These are phyloP conservation scores for Kalmusia sp. DNA, from an alignment of 2,329 filamentous ascomycete species.

Conservation along the genomic window DNA sequence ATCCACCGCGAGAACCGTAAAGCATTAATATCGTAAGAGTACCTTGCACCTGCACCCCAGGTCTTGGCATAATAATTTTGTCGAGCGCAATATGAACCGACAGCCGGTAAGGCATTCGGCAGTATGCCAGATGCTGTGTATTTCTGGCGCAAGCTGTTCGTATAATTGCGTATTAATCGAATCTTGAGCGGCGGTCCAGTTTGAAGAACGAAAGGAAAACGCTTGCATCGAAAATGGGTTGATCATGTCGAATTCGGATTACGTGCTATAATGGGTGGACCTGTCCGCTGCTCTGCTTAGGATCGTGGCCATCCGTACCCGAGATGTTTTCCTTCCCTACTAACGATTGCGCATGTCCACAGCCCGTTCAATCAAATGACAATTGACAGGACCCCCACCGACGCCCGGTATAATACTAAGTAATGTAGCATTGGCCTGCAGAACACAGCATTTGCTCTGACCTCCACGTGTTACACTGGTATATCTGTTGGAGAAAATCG, in stretches of 20 bases:
- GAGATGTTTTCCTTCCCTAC: too few species aligned
- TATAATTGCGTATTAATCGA: neutral
- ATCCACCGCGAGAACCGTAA: neutral
- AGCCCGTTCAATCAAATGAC: too few species aligned
- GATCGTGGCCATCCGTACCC: neutral
- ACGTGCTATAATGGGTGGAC: neutral
- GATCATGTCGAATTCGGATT: neutral
- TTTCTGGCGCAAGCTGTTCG: neutral
- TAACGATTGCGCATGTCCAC: too few species aligned
- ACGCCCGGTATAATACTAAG: neutral
- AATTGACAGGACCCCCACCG: too few species aligned
- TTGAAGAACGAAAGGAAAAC: too few species aligned
- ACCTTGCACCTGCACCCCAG: neutral
- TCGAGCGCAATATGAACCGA: neutral
- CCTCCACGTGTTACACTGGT: too few species aligned
- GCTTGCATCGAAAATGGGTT: too few species aligned
- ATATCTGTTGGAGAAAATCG: neutral
- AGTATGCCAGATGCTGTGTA: neutral
- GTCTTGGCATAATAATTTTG: neutral
- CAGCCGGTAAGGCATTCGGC: neutral
- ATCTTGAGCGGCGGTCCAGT: too few species aligned
- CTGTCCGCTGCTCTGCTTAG: neutral
- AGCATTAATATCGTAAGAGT: neutral
- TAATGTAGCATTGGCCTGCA: too few species aligned
- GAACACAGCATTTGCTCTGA: too few species aligned